These are phyloP conservation scores for Botrytis pseudocinerea DNA, from an alignment of 2,329 filamentous ascomycete species.

Conservation along the genomic window DNA sequence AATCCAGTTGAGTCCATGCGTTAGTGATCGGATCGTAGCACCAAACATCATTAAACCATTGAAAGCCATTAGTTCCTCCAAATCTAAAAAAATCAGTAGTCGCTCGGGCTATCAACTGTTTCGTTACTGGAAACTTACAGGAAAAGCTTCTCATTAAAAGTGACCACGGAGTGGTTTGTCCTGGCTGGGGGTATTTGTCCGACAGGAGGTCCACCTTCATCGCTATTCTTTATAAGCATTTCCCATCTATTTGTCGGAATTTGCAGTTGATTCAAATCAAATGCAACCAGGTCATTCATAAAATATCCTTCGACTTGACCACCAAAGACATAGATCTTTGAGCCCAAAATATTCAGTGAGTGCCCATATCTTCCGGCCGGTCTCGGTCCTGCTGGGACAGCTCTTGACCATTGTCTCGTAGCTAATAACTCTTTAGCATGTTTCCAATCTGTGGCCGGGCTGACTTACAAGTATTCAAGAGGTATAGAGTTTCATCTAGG, in stretches of 20 bases:
- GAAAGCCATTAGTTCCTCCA: slow-evolving; percentile 90
- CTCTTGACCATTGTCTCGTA: slow-evolving; percentile 96
- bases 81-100: slow-evolving; percentile 59
- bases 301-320: slow-evolving; percentile 97
- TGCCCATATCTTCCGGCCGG: slow-evolving; percentile 94
- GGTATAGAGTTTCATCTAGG: slow-evolving; percentile 91
- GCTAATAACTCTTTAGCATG: slow-evolving; percentile 54
- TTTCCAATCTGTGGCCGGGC: not conserved
- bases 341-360: slow-evolving; percentile 92
- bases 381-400: slow-evolving; percentile 80
- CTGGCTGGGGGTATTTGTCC: slow-evolving; percentile 79
- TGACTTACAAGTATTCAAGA: slow-evolving; percentile 91
- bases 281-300: slow-evolving; percentile 95
- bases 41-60: slow-evolving; percentile 99
- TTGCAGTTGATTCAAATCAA: slow-evolving; percentile 93
- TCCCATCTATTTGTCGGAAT: slow-evolving; percentile 93
- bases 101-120: not conserved
- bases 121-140: slow-evolving; percentile 59
- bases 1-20: slow-evolving; percentile 85
- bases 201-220: slow-evolving; percentile 58
- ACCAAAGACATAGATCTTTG: slow-evolving; percentile 96
- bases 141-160: slow-evolving; percentile 90
- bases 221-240: slow-evolving; percentile 76
- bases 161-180: slow-evolving; percentile 93
- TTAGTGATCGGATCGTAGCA: slow-evolving; percentile 84